Evolutionary conservation across 106 monocot species (phyloP).

Genomic region (Agapanthus africanus): DNA sequence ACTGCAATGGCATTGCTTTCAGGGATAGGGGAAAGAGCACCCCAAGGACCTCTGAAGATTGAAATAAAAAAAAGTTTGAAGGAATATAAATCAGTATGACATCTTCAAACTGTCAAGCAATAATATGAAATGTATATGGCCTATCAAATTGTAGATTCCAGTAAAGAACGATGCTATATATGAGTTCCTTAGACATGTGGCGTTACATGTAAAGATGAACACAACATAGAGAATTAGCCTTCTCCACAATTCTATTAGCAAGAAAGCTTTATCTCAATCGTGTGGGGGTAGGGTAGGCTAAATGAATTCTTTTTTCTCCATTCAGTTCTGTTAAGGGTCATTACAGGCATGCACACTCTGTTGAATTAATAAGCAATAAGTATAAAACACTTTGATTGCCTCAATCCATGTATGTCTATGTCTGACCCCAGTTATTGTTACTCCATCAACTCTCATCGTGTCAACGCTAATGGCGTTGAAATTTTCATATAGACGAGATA

Average conservation of each 20-base stretch:
- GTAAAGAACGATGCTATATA: background rate
- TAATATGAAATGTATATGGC: background rate
- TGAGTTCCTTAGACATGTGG: background rate
- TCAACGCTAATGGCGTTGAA: background rate
- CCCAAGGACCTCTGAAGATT: constrained; percentile 77
- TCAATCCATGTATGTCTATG: background rate
- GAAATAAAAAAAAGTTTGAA: background rate
- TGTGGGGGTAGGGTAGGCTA: too few relatives aligned
- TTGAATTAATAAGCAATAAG: background rate
- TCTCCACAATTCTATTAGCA: too few relatives aligned
- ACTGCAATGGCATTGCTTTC: constrained; percentile 95
- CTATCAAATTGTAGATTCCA: background rate
- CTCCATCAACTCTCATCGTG: background rate
- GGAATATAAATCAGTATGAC: background rate
- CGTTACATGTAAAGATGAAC: background rate
- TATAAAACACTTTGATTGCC: background rate
- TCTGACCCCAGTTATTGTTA: background rate
- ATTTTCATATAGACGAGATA: too few relatives aligned
- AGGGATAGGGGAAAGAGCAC: constrained; percentile 79
- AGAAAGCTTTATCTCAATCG: background rate
- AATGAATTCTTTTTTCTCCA: background rate
- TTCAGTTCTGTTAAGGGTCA: background rate
- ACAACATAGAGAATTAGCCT: background rate
- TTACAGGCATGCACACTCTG: too few relatives aligned
- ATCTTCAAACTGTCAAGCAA: background rate